Evolutionary conservation across 1,139 yeast genomes (phyloP).

Genomic region (Kodamaea alishanica): DNA sequence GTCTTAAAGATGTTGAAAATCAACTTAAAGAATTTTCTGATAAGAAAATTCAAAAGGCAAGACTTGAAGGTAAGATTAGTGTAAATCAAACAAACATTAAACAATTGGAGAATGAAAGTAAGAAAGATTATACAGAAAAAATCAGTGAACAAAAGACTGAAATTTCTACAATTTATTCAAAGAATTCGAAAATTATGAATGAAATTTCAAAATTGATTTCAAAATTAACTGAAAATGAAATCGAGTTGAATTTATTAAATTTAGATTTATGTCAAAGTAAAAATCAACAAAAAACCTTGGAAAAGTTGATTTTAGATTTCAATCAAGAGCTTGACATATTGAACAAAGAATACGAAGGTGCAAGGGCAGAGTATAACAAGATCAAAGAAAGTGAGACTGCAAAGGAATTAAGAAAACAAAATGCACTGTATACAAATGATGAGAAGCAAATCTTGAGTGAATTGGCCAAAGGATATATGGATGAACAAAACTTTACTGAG

Average conservation of each 20-base stretch:
- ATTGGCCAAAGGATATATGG: constrained; percentile 44
- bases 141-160: constrained; percentile 21
- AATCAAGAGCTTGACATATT: constrained; percentile 27
- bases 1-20: constrained; percentile 18
- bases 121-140: constrained; percentile 28
- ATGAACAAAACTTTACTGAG: constrained; percentile 41
- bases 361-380: constrained; percentile 40
- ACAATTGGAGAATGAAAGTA: constrained; percentile 24
- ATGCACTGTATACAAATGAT: constrained; percentile 39
- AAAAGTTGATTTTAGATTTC: constrained; percentile 32
- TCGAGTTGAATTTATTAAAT: constrained; percentile 21
- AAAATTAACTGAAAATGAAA: constrained; percentile 19
- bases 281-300: constrained; percentile 33
- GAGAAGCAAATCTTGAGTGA: constrained; percentile 39
- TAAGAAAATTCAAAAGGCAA: constrained; percentile 9
- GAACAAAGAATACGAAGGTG: constrained; percentile 33
- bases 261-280: constrained; percentile 27
- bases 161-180: constrained; percentile 24
- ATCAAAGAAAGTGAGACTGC: constrained; percentile 46
- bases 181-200: constrained; percentile 17
- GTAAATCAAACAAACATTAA: constrained; percentile 23
- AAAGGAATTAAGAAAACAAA: constrained; percentile 37
- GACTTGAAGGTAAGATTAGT: constrained; percentile 15
- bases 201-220: constrained; percentile 16
- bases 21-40: constrained; percentile 19